Evolutionary conservation across 2,329 filamentous ascomycete species (phyloP), one percentile per base, ranked within the genome.

Genomic region (Diplocarpon mali): DNA sequence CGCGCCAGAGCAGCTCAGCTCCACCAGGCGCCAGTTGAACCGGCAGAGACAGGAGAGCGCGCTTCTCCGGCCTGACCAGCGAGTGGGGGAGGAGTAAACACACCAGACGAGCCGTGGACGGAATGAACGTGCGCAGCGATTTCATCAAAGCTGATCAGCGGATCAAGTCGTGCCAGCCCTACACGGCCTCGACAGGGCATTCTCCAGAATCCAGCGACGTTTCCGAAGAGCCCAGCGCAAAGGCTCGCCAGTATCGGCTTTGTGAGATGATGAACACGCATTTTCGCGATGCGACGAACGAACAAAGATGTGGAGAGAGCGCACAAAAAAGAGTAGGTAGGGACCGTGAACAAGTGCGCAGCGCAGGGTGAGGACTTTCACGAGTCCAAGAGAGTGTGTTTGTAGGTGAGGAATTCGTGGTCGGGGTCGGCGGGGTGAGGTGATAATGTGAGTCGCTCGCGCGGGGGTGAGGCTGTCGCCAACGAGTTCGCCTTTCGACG

Each of bases 111-210:
- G 51, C 87, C 88, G 62, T 85, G 79, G 56, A 92, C 75, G 13
- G 78, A 69, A 64, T 95, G 88, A 16, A 75, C 73, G 64, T 95
- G 88, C 47, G 69, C 62, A 9, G 80, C 75, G 29, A 77, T 55
- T 40, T 77, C 80, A 2, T 73, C 73, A 47, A 76, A 71, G 45
- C 10, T 32, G 4, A 92, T 71, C 45, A 95, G 70, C 14, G 87
- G 87, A 60, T 95, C 87, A 34, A 94, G 69, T 46, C 85, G 76
- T 40, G 78, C 83, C 46, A 85, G 62, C 50, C 79, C 85, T 53
- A 79, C 70, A 38, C 75, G 73, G 45, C 78, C 80, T 54, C 76
- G 82, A 65, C 87, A 95, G 57, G 86, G 83, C 74, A 95, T 84
- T 61, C 88, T 85, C 85, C 85, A 95, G 65, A 95, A 95, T 48